A percentile compares a stretch with the other conserved stretches of the same genome.
Evolutionary conservation across 2,329 filamentous ascomycete species (phyloP).

Genomic region (Aureobasidium namibiae): DNA sequence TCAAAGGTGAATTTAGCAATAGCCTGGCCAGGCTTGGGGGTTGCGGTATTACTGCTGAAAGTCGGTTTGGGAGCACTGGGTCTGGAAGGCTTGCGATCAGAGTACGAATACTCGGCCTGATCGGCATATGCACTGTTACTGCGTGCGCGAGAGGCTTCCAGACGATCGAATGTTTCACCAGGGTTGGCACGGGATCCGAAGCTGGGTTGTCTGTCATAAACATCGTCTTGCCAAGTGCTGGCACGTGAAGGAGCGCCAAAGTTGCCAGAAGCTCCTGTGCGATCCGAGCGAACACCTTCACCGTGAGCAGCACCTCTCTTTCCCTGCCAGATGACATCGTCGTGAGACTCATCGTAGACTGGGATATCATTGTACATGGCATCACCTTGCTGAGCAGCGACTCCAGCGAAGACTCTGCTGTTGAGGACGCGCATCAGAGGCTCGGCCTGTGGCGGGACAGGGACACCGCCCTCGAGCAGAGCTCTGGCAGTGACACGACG

Average conservation of each 20-base stretch:
- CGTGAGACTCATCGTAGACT: constrained; percentile 74
- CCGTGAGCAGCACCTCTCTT: constrained; percentile 62
- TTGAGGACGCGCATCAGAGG: constrained; percentile 80
- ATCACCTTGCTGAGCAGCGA: constrained; percentile 46
- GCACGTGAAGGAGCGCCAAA: constrained; percentile 53
- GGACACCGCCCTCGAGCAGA: constrained; percentile 69
- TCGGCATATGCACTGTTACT: constrained; percentile 33
- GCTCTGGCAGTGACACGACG: constrained; percentile 71
- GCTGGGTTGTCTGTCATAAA: constrained; percentile 53
- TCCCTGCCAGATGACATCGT: constrained; percentile 78
- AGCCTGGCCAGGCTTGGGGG: constrained; percentile 62
- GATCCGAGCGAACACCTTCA: constrained; percentile 52
- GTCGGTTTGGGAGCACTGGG: constrained; percentile 62
- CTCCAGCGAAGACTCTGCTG: constrained; percentile 72
- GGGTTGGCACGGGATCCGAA: constrained; percentile 44
- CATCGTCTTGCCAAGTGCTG: constrained; percentile 67
- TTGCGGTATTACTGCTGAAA: constrained; percentile 29
- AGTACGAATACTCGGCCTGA: constrained; percentile 45
- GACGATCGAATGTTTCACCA: constrained; percentile 42
- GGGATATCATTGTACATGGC: constrained; percentile 90
- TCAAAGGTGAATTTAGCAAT: constrained; percentile 92
- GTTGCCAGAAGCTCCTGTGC: constrained; percentile 33
- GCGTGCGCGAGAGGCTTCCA: constrained; percentile 23
- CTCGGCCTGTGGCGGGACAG: constrained; percentile 71
- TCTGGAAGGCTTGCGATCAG: constrained; percentile 59